phyloP scores from a whole-genome alignment of 2,329 filamentous ascomycete genomes.

The Trichoderma gracile region DNA sequence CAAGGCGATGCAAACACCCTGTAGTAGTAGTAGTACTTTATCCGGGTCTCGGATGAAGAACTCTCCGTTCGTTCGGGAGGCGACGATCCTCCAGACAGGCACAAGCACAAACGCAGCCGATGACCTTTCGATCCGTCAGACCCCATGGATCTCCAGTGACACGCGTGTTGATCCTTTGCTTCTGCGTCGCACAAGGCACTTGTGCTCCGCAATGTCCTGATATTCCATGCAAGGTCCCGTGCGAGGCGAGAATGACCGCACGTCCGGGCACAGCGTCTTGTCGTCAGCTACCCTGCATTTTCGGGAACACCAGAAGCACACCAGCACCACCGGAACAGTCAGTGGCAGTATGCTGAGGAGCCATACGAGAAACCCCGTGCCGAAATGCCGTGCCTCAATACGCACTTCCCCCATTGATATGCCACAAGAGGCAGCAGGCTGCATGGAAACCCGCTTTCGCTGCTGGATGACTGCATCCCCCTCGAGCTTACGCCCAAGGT shows the following conservation, averaged over 20 bases:
- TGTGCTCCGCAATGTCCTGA: background rate
- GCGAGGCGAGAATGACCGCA: constrained; percentile 1
- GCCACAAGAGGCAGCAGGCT: background rate
- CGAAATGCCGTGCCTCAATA: constrained; percentile 12
- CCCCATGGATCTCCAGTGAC: background rate
- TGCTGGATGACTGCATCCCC: constrained; percentile 1
- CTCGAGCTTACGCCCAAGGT: constrained; percentile 8
- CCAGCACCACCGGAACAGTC: no score
- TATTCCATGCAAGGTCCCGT: constrained; percentile 18
- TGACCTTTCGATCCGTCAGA: background rate
- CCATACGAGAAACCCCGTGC: background rate
- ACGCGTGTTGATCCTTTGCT: background rate
- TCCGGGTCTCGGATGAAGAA: background rate
- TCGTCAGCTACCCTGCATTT: constrained; percentile 5
- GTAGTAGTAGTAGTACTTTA: background rate
- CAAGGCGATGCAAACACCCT: background rate
- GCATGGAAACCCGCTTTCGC: constrained; percentile 1
- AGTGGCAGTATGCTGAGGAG: background rate
- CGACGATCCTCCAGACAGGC: background rate
- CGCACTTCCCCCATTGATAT: background rate
- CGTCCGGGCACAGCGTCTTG: background rate
- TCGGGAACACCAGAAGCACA: background rate
- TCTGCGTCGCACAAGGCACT: background rate
- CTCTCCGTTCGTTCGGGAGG: background rate
- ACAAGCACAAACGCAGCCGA: background rate